Evolutionary conservation across 2,329 filamentous ascomycete genomes (phyloP), one percentile per base, ranked within the genome.

Genomic region (Colletotrichum limetticola): DNA sequence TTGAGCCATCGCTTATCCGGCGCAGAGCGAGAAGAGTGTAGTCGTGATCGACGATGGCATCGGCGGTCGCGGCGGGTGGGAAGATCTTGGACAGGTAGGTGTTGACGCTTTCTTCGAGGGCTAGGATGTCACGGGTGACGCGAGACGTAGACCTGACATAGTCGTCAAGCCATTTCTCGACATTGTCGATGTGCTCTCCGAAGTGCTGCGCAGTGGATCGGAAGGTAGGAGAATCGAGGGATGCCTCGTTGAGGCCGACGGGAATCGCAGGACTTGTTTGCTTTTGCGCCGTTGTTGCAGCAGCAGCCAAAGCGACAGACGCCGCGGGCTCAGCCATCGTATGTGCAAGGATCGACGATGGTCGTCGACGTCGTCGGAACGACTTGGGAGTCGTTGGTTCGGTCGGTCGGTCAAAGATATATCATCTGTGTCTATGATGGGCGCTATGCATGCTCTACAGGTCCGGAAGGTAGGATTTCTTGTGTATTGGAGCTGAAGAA

Each of bases 161-260:
- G 65, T 84, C 85, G 55, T 89, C 95, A 35, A 99, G 93, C 97
- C 97, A 99, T 88, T 91, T 91, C 83, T 98, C 97, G 72, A 98
- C 90, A 68, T 91, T 89, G 76, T 98, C 97, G 78, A 98, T 91
- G 85, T 99, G 96, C 76, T 98, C 97, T 75, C 91, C 89, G 80
- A 98, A 98, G 84, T 98, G 95, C 59, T 93, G 85, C 55, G 94
- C 91, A 26, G 94, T 94, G 59, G 95, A 94, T 76, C 97, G 94
- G 82, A 98, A 98, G 46, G 95, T 97, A 30, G 97, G 97, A 52
- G 95, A 98, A 84, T 99, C 97, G 85, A 98, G 93, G 24, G 95
- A 94, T 63, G 97, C 97, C 89, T 99, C 97, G 85, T 96, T 97
- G 77, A 98, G 89, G 74, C 92, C 92, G 46, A 98, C 95, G 57